A percentile compares a stretch with the other conserved stretches of the same genome.
Conservation (phyloP, 2,329 filamentous ascomycete genomes). For the Trichoderma sp. region DNA sequence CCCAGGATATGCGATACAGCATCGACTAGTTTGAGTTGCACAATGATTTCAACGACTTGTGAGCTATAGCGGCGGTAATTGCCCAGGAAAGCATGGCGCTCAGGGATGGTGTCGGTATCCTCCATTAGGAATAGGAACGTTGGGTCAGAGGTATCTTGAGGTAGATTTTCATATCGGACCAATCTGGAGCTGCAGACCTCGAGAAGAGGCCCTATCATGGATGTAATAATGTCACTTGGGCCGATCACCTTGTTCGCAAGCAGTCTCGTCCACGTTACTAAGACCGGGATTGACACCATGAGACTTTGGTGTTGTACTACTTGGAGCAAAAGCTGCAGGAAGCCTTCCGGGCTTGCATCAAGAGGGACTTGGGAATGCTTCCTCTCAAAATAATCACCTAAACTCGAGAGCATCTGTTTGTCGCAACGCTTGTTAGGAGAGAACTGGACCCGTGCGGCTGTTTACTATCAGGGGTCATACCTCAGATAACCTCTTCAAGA, state of each 20-base stretch:
- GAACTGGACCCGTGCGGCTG: not conserved
- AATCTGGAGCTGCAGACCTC: constrained; percentile 81
- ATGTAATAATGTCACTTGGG: constrained; percentile 57
- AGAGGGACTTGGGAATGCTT: constrained; percentile 66
- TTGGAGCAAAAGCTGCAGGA: constrained; percentile 75
- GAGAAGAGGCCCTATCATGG: constrained; percentile 70
- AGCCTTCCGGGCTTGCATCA: constrained; percentile 65
- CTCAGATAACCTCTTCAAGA: constrained; percentile 93
- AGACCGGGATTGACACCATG: constrained; percentile 86
- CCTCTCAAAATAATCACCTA: constrained; percentile 80
- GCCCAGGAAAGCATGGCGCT: constrained; percentile 90
- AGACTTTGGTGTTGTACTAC: constrained; percentile 84
- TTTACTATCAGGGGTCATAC: constrained; percentile 44
- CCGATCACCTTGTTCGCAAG: constrained; percentile 70
- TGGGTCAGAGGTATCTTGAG: constrained; percentile 76
- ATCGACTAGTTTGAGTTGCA: constrained; percentile 76
- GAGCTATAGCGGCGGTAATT: constrained; percentile 93
- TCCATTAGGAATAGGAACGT: constrained; percentile 82
- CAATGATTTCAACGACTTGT: constrained; percentile 82
- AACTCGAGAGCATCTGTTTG: constrained; percentile 72
- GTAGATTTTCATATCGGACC: constrained; percentile 82
- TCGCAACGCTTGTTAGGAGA: not conserved
- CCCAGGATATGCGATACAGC: constrained; percentile 85
- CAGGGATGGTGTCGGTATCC: constrained; percentile 91
- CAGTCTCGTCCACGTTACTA: constrained; percentile 86